phyloP scores from a whole-genome alignment of 306 rosid species.

The Rosa lucieae region DNA sequence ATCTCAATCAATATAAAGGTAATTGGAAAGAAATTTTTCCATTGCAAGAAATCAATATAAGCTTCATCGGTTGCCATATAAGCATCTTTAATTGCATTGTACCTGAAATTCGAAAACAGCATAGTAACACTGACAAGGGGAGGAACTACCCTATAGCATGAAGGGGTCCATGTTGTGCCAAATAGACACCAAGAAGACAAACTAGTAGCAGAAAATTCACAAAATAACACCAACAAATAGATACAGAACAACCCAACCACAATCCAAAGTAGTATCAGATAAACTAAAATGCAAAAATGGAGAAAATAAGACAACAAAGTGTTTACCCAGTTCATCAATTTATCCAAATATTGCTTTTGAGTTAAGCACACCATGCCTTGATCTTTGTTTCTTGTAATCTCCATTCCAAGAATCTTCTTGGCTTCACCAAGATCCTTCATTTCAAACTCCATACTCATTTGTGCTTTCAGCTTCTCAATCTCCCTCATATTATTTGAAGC shows the following conservation, averaged over 20 bases:
- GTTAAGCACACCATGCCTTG: not conserved
- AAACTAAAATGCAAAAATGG: too few species aligned
- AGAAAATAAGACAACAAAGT: too few species aligned
- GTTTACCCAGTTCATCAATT: not conserved
- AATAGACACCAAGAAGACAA: too few species aligned
- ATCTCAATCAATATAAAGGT: not conserved
- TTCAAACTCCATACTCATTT: not conserved
- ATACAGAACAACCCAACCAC: too few species aligned
- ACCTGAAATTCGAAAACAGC: constrained; percentile 6
- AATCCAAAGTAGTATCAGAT: too few species aligned
- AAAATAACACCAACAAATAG: too few species aligned
- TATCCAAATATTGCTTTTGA: not conserved
- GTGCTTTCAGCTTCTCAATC: not conserved
- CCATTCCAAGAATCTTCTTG: not conserved
- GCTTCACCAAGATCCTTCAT: not conserved
- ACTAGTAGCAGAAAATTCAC: too few species aligned
- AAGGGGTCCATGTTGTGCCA: not conserved
- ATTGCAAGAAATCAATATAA: not conserved
- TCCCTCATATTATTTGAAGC: not conserved
- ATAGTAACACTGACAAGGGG: constrained; percentile 12
- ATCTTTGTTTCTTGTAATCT: not conserved
- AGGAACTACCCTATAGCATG: too few species aligned
- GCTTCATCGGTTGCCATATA: not conserved
- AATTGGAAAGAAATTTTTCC: not conserved
- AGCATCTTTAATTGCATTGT: not conserved